Percentiles rank a stretch among this genome's conserved stretches.
These are phyloP conservation scores for Hemerocallis citrina DNA, from an alignment of 106 monocot species.

Conservation along the genomic window DNA sequence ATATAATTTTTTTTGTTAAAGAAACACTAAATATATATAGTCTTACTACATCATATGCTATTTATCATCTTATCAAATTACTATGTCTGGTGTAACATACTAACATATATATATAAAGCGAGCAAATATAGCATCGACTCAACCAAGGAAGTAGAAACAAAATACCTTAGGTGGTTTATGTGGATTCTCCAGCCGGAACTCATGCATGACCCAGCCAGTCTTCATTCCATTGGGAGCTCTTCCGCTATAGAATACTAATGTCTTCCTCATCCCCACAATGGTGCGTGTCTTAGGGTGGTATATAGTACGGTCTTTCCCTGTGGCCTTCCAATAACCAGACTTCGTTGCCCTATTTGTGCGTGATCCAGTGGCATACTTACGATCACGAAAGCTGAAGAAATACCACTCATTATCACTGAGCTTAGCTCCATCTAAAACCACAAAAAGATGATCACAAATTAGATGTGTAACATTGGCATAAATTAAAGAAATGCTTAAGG, in stretches of 20 bases:
- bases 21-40: too few relatives aligned
- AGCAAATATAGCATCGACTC: not conserved
- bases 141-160: not conserved
- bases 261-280: constrained; percentile 66
- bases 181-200: constrained; percentile 45
- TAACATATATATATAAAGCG: not conserved
- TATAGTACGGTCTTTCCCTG: constrained; percentile 42
- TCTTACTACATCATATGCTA: too few relatives aligned
- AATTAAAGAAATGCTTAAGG: too few relatives aligned
- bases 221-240: constrained; percentile 53
- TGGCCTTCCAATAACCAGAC: constrained; percentile 66
- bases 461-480: too few relatives aligned
- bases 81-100: not conserved
- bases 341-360: constrained; percentile 61
- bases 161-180: constrained; percentile 46
- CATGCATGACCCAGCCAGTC: constrained; percentile 67
- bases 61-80: too few relatives aligned
- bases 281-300: constrained; percentile 15
- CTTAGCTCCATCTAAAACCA: constrained; percentile 49
- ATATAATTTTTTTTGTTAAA: too few relatives aligned
- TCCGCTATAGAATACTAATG: constrained; percentile 54
- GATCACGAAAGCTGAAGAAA: constrained; percentile 79
- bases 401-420: constrained; percentile 65
- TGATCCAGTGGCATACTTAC: constrained; percentile 62
- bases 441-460: too few relatives aligned